A percentile compares a stretch with the other conserved stretches of the same genome.
Conservation (phyloP, 306 rosid genomes). For the Quercus dentata region DNA sequence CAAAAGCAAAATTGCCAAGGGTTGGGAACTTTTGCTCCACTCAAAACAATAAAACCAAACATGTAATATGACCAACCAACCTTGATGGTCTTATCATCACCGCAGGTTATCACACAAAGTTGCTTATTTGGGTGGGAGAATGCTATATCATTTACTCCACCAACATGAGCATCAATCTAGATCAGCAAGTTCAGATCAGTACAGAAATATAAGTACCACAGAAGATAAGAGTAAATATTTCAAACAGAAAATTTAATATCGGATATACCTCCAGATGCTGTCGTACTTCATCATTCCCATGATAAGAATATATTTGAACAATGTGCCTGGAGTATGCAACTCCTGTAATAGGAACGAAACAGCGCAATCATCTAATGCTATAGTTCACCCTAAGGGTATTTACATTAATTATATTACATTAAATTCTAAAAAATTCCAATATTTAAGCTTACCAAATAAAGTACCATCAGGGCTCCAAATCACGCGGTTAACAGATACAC, state of each 20-base stretch:
- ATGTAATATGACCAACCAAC: conserved; percentile 35
- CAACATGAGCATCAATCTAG: conserved; percentile 94
- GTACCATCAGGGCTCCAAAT: conserved; percentile 98
- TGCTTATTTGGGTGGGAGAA: conserved; percentile 96
- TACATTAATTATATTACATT: conserved; percentile 3
- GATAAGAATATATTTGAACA: conserved; percentile 90
- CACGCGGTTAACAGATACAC: conserved; percentile 94
- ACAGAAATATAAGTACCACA: conserved; percentile 8
- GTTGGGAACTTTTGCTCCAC: conserved; percentile 5
- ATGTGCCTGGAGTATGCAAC: conserved; percentile 96
- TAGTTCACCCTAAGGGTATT: conserved; percentile 4
- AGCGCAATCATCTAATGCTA: neutral
- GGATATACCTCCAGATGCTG: conserved; percentile 79
- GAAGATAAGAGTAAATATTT: neutral
- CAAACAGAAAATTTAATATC: conserved; percentile 1
- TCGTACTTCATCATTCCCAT: conserved; percentile 63
- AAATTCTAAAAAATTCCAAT: conserved; percentile 15
- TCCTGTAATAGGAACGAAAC: conserved; percentile 42
- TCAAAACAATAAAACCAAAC: conserved; percentile 13
- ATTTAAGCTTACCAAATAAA: conserved; percentile 67
- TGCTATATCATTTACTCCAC: conserved; percentile 98
- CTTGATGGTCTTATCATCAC: conserved; percentile 95
- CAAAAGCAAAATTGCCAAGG: conserved; percentile 25
- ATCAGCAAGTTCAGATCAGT: conserved; percentile 15
- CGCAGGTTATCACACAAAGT: conserved; percentile 94